Evolutionary conservation across 2,329 filamentous ascomycete species (phyloP).

Genomic region (Cercospora sojina): DNA sequence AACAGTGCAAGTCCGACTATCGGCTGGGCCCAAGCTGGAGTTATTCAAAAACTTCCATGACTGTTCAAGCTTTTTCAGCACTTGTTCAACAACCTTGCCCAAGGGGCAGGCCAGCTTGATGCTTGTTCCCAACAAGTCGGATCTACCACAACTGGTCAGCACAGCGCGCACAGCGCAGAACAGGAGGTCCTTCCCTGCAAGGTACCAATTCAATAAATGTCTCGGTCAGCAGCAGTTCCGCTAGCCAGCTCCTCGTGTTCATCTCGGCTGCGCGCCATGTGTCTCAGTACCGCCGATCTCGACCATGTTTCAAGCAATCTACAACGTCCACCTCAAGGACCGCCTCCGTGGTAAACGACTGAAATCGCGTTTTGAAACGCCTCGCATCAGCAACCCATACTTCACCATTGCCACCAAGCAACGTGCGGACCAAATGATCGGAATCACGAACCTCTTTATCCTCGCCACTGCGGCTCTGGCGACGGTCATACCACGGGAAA

Average conservation of each 20-base stretch:
- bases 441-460: constrained; percentile 14
- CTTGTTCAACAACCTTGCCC: neutral
- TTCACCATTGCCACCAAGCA: neutral
- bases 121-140: neutral
- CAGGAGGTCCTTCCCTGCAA: neutral
- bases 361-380: neutral
- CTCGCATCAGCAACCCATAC: neutral
- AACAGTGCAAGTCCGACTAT: neutral
- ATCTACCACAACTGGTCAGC: neutral
- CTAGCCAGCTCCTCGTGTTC: neutral
- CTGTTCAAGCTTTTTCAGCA: neutral
- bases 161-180: neutral
- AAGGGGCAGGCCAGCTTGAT: neutral
- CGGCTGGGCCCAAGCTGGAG: neutral
- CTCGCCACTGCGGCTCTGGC: constrained; percentile 10
- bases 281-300: neutral
- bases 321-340: constrained; percentile 12
- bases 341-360: constrained; percentile 5
- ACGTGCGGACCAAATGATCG: constrained; percentile 1
- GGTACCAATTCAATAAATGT: neutral
- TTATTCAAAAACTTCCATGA: neutral
- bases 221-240: neutral
- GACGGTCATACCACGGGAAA: neutral
- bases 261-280: neutral
- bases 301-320: constrained; percentile 13